Base-by-base conservation (phyloP, 208 protist genomes). In the Acanthamoeba royreba region DNA sequence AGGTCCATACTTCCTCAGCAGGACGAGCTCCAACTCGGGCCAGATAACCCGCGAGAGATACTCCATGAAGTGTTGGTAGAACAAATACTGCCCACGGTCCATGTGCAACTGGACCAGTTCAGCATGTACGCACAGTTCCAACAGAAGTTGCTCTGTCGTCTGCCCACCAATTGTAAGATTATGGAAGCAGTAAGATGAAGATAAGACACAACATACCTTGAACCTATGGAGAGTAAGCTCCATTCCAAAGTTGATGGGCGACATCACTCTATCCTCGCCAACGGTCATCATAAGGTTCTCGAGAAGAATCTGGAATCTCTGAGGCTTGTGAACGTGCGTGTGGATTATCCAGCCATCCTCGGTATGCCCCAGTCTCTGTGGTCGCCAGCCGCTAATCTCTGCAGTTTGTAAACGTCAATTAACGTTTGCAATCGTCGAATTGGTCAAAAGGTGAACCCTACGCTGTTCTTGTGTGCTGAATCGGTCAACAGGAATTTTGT, bases 81-180 rank as follows among this genome's bases (percentile, higher is more conserved):
- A 25, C 42, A 89, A 40, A 31, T 89, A 89, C 81, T 89, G 81
- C 28, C 31, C 81, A 9, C 81, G 81, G 81, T 63, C n/a, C 47
- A 89, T 8, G 49, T 89, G 81, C 81, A 89, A 8, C 81, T 89
- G 81, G 33, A 89, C n/a, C 4, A 63, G 31, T 35, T 55, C 49
- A 22, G 81, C 81, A 49, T 89, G 52, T 28, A 40, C 63, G 81
- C 81, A 89, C 42, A 89, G 81, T 49, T 89, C 81, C 42, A 89
- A 40, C 81, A 89, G 47, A 43, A 89, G 31, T 35, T 89, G 49
- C 45, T 89, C 52, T 22, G 52, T 63, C 31, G 72, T 83, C 40
- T 69, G 58, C n/a, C 33, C n/a, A 28, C 58, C n/a, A n/a, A n/a
- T n/a, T n/a, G n/a, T n/a, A n/a, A 69, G 19, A 13, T 8, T 28